phyloP scores from a whole-genome alignment of 345 rosid genomes.

The Anastatica hierochuntica region DNA sequence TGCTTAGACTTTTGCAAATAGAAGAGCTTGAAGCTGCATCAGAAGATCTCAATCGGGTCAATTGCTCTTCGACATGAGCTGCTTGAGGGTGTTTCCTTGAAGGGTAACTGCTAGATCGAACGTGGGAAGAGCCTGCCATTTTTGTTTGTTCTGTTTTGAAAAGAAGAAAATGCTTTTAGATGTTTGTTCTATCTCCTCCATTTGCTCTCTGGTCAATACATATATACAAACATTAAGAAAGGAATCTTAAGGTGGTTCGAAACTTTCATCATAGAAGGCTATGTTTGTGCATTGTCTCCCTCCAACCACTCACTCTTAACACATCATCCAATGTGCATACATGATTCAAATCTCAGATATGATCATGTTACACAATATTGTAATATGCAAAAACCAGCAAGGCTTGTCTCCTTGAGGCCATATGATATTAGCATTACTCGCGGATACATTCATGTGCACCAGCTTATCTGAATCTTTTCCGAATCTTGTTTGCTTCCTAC shows the following conservation, averaged over 20 bases:
- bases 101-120: too few relatives aligned
- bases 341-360: conserved; percentile 3
- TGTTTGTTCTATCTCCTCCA: conserved; percentile 10
- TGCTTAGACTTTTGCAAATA: conserved; percentile 2
- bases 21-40: conserved; percentile 22
- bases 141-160: conserved; percentile 9
- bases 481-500: conserved; percentile 11
- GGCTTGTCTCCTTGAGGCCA: neutral
- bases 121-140: too few relatives aligned
- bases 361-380: conserved; percentile 4
- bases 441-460: conserved; percentile 2
- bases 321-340: neutral
- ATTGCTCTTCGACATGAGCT: too few relatives aligned
- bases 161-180: neutral
- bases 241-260: neutral
- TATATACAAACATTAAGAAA: neutral
- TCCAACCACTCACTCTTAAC: conserved; percentile 1
- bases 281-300: conserved; percentile 19
- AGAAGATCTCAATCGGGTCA: conserved; percentile 26
- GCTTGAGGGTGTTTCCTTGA: too few relatives aligned
- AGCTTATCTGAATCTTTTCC: neutral
- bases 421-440: conserved; percentile 6
- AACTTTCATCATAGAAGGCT: neutral
- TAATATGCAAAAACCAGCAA: neutral
- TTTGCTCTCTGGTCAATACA: conserved; percentile 1